phyloP scores from a whole-genome alignment of 2,329 filamentous ascomycete species.

The Aspergillus spinulosporus region DNA sequence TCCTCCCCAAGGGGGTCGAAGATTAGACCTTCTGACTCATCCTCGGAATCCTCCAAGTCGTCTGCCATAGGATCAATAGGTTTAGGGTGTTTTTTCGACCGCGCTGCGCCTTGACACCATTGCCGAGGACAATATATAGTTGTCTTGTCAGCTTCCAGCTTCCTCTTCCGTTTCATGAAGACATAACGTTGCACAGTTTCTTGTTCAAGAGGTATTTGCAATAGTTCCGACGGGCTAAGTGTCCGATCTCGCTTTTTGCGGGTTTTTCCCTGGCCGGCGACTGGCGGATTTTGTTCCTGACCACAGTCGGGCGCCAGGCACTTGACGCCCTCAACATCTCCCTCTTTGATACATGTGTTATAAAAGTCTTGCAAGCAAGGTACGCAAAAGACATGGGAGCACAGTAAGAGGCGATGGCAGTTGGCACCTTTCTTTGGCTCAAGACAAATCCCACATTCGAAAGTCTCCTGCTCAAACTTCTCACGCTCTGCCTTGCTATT shows the following conservation, averaged over 20 bases:
- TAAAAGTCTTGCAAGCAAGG: conserved; percentile 89
- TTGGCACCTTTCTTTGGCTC: conserved; percentile 85
- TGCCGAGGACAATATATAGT: conserved; percentile 89
- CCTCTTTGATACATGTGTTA: conserved; percentile 80
- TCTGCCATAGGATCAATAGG: conserved; percentile 64
- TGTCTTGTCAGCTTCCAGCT: conserved; percentile 85
- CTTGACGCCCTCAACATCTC: conserved; percentile 74
- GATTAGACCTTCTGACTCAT: conserved; percentile 48
- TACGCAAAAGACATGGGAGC: conserved; percentile 87
- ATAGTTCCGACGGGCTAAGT: conserved; percentile 78
- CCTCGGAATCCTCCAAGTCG: conserved; percentile 51
- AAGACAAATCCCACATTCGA: conserved; percentile 83
- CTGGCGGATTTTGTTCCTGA: conserved; percentile 53
- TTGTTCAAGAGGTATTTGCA: conserved; percentile 71
- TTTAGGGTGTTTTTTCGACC: conserved; percentile 71
- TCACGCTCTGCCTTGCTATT: conserved; percentile 72
- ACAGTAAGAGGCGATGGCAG: conserved; percentile 80
- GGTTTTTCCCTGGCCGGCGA: conserved; percentile 38
- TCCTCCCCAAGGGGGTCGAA: conserved; percentile 49
- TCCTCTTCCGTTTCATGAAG: conserved; percentile 85
- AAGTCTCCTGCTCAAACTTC: conserved; percentile 79
- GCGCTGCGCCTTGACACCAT: conserved; percentile 89
- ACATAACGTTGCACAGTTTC: conserved; percentile 82
- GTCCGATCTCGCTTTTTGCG: conserved; percentile 64
- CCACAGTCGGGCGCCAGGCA: conserved; percentile 81